Base-by-base conservation (phyloP, 345 rosid species). In the Carallia pectinifolia region DNA sequence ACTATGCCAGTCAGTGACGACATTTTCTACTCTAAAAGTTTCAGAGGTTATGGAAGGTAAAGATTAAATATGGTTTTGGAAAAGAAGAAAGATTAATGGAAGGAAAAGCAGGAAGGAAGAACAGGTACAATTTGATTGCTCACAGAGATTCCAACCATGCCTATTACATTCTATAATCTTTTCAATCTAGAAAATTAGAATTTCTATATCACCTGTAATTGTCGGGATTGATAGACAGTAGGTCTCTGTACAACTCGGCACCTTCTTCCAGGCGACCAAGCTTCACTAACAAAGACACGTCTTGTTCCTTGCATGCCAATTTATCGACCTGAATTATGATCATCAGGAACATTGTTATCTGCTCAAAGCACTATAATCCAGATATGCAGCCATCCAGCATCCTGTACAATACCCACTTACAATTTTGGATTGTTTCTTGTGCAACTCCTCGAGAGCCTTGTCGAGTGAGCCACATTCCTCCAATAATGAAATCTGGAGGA, bases 161-260 rank as follows among this genome's bases (percentile, higher is more conserved):
- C n/a, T 34, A 33, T 10, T n/a, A 66, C 44, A 66, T 33, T 53
- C 60, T 30, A 36, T 50, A 18, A 65, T 6, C 34, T 10, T 66
- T 19, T 53, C 27, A 27, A 56, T 16, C 36, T 34, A 6, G 59
- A 66, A 61, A 47, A 44, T 12, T 37, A 47, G 54, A 66, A 62
- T 63, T n/a, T 53, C 71, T 61, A 62, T 70, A 63, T 74, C 75
- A 92, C 99, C 98, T 87, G 82, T 96, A 96, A 74, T 96, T 92
- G 83, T 96, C 99, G 58, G 99, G 98, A 86, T 92, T 96, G 84
- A 93, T 81, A 55, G 86, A 82, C 70, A 96, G 97, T 60, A 96
- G 83, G 53, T 27, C 78, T 88, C 79, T 84, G 78, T 88, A 90
- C 79, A 89, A 73, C 70, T 87, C 85, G 71, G 77, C 87, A 68